phyloP scores from a whole-genome alignment of 331 rosid species.

The Prunus yedoensis region DNA sequence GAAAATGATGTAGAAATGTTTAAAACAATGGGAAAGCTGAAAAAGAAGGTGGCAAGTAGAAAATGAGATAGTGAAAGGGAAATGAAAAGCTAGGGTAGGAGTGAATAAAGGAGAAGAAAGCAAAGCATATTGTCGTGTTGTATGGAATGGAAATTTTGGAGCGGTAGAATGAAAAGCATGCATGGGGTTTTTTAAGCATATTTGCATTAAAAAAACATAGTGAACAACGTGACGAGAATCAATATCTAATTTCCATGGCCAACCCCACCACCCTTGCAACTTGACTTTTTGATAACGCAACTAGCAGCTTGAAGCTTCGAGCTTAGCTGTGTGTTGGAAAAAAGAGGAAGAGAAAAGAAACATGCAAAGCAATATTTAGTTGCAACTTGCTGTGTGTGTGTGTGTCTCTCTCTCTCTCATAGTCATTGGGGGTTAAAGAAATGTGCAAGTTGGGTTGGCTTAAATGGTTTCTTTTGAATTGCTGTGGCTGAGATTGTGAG shows the following conservation, averaged over 20 bases:
- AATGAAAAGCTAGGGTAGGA: not conserved
- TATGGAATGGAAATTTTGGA: not conserved
- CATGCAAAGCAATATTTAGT: not conserved
- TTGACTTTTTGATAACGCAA: not conserved
- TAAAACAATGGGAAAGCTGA: too few relatives aligned
- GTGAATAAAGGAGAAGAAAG: not conserved
- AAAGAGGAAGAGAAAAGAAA: not conserved
- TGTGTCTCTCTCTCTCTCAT: not conserved
- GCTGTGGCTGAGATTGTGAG: slow-evolving; percentile 11
- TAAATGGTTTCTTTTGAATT: not conserved
- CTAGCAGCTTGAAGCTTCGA: not conserved
- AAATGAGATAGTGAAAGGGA: not conserved
- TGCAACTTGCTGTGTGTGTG: not conserved
- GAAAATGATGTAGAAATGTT: too few relatives aligned
- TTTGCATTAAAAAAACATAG: not conserved
- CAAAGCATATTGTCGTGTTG: not conserved
- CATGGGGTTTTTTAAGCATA: not conserved
- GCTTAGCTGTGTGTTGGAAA: slow-evolving; percentile 4
- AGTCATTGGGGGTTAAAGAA: not conserved
- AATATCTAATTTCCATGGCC: slow-evolving; percentile 5
- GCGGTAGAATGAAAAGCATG: not conserved
- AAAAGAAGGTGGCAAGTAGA: too few relatives aligned
- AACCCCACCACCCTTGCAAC: slow-evolving; percentile 12
- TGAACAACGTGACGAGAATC: slow-evolving; percentile 29
- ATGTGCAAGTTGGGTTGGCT: slow-evolving; percentile 25